These are phyloP conservation scores for Capsicum baccatum DNA, from an alignment of 257 asterid genomes.

Conservation along the genomic window DNA sequence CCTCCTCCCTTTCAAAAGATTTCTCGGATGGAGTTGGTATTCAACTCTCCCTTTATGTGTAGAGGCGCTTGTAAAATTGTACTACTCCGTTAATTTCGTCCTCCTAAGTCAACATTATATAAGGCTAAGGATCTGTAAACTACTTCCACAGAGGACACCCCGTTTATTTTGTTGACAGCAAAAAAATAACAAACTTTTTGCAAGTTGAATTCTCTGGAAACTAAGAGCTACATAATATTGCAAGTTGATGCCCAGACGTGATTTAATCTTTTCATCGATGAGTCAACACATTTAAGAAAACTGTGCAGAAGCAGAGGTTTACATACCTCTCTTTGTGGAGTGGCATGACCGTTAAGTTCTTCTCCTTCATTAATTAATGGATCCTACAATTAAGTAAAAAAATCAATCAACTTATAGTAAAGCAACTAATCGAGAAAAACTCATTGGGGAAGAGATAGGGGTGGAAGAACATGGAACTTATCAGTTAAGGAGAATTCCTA, in stretches of 20 bases:
- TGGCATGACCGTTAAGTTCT: slow-evolving; percentile 44
- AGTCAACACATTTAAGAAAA: slow-evolving; percentile 9
- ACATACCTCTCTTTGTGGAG: slow-evolving; percentile 63
- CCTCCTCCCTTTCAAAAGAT: slow-evolving; percentile 14
- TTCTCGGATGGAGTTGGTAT: not conserved
- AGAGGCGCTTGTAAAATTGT: not conserved
- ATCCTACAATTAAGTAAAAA: slow-evolving; percentile 55
- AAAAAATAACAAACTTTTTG: not conserved
- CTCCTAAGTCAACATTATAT: not conserved
- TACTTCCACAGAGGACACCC: not conserved
- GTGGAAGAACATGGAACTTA: slow-evolving; percentile 23
- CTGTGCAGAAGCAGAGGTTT: not conserved
- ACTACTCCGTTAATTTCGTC: not conserved
- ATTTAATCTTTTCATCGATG: not conserved
- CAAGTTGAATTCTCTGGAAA: not conserved
- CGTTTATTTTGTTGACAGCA: not conserved
- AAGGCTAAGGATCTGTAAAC: slow-evolving; percentile 12
- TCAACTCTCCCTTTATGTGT: not conserved
- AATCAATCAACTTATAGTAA: slow-evolving; percentile 15
- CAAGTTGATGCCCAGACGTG: not conserved
- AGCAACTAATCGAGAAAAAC: not conserved
- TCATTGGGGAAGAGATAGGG: not conserved
- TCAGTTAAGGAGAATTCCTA: slow-evolving; percentile 28
- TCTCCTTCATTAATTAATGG: slow-evolving; percentile 58
- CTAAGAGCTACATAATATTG: not conserved